phyloP scores from a whole-genome alignment of 768 basidiomycete species.

The Butyriboletus loyo region DNA sequence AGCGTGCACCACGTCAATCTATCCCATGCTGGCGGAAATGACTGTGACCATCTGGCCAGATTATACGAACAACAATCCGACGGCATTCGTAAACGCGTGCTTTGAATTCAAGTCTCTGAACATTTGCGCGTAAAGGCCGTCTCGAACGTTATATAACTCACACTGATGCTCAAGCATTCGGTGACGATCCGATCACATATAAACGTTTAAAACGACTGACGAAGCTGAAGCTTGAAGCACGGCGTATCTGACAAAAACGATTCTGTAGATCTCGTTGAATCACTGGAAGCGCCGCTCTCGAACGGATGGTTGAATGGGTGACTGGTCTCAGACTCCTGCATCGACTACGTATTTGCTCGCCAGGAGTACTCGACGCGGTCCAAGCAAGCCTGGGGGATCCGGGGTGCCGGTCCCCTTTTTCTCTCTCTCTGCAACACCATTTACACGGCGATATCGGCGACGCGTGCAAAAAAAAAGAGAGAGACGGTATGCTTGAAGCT shows the following conservation, averaged over 20 bases:
- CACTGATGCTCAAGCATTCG: no score
- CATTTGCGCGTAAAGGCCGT: not conserved
- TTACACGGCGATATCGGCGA: conserved; percentile 2
- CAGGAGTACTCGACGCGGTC: not conserved
- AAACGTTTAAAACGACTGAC: no score
- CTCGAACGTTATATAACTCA: no score
- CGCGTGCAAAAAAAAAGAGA: not conserved
- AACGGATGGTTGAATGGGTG: no score
- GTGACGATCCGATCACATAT: no score
- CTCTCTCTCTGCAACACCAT: not conserved
- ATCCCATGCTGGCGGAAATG: not conserved
- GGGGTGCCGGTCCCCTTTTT: not conserved
- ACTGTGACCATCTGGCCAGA: not conserved
- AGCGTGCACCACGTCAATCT: not conserved
- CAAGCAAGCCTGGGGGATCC: not conserved
- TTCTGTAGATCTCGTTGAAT: no score
- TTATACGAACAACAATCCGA: not conserved
- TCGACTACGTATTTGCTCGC: not conserved
- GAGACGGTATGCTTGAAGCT: no score
- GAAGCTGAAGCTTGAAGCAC: no score
- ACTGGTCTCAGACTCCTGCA: conserved; percentile 2
- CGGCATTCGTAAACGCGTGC: not conserved
- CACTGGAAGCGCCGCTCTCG: no score
- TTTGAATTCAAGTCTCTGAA: not conserved
- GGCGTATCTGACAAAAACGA: no score